These are phyloP conservation scores for Podaxis sp. DNA, from an alignment of 768 basidiomycete genomes.

Conservation along the genomic window DNA sequence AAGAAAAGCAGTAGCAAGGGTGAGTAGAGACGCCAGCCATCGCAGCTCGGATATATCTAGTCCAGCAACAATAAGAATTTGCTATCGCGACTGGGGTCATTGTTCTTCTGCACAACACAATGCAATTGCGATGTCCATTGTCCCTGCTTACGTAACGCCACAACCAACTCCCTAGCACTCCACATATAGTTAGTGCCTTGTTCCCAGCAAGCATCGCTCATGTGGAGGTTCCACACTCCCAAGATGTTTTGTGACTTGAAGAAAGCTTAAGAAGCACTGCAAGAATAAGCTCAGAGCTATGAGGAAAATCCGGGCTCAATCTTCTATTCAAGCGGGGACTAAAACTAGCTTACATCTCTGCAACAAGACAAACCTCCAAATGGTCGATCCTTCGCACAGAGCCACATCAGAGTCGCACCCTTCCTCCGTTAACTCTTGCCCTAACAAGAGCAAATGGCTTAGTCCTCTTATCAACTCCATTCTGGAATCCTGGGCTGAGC, in stretches of 20 bases:
- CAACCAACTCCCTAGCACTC: no score
- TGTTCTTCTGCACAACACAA: neutral
- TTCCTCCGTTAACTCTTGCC: slow-evolving; percentile 9
- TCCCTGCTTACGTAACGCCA: no score
- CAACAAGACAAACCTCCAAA: no score
- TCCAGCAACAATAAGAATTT: slow-evolving; percentile 3
- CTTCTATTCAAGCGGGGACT: no score
- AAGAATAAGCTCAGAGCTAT: no score
- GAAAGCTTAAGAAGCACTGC: no score
- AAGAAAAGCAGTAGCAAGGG: slow-evolving; percentile 5
- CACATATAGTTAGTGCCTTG: no score
- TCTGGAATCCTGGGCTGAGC: slow-evolving; percentile 14
- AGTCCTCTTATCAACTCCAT: slow-evolving; percentile 13
- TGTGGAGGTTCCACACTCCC: no score
- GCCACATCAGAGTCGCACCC: neutral
- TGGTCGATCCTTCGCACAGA: neutral
- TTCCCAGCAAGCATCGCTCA: no score
- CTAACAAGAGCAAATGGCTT: slow-evolving; percentile 15
- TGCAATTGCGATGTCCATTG: neutral
- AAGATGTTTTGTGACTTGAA: no score
- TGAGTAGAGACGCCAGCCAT: neutral
- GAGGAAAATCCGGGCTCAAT: no score
- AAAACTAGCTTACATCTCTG: no score
- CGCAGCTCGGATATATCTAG: neutral
- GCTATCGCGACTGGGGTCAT: neutral